Evolutionary conservation across 371 early-diverging fungal genomes (phyloP), one percentile per base, ranked within the genome.

Genomic region (Actinomortierella ambigua): DNA sequence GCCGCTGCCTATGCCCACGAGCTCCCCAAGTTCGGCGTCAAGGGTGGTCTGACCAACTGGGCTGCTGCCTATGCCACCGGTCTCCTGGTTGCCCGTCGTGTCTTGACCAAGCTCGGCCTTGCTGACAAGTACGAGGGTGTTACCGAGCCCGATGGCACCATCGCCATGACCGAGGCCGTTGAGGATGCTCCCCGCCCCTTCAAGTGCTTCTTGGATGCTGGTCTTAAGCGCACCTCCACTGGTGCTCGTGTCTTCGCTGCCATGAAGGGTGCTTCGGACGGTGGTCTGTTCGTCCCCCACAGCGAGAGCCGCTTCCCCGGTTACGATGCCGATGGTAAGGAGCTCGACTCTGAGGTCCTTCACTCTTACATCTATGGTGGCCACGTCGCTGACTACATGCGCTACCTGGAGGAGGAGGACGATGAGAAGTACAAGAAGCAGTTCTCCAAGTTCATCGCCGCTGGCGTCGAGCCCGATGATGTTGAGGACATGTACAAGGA

Each of bases 41-140:
- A 95, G 89, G 93, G 95, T 87, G 99, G 99, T 88, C 88, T 99
- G 81, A 99, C 98, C 87, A 99, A 99, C 97, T 99, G 98, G 96
- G 91, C 99, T 77, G 99, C 99, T 76, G 91, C 99, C 75, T 99
- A 99, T 86, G 91, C 94, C 78, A 99, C 99, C 60, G 99, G 99
- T 89, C 93, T 99, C 63, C 90, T 99, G 43, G 88, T 93, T 63
- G 99, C 98, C 61, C 96, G 99, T 76, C 94, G 99, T 84, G 90
- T 93, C 76, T 90, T 99, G 62, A 83, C 88, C 82, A 96, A 98
- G 89, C 93, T 99, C 69, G 93, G 93, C 65, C 90, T 98, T 56
- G 94, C 92, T 77, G 89, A 91, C 79, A 92, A 95, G 88, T 97
- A 97, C 89, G 93, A 93, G 78, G 99, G 98, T 86, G 90, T 95